phyloP scores from a whole-genome alignment of 176 grass and related monocot genomes.

The Pontederia paniculata region DNA sequence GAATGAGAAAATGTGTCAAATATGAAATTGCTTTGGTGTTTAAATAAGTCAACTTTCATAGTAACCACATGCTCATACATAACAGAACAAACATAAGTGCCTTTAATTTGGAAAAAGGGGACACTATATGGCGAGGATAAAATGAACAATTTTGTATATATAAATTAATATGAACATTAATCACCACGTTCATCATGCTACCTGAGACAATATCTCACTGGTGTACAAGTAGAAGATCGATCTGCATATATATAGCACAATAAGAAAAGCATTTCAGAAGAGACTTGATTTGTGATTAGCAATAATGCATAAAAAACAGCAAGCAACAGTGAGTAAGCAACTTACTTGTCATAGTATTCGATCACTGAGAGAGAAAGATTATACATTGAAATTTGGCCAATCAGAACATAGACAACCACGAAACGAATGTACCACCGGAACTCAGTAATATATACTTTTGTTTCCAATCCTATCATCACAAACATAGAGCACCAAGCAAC shows the following conservation, averaged over 20 bases:
- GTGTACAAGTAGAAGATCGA: slow-evolving; percentile 76
- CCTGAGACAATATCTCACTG: slow-evolving; percentile 66
- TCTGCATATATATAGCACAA: slow-evolving; percentile 39
- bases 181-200: too few relatives aligned
- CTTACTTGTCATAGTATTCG: slow-evolving; percentile 39
- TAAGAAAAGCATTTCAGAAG: slow-evolving; percentile 4
- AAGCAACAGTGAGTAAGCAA: background rate
- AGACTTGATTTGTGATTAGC: background rate
- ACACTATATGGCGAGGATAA: background rate
- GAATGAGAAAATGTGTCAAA: background rate
- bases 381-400: slow-evolving; percentile 73
- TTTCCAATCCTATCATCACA: slow-evolving; percentile 63
- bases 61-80: too few relatives aligned
- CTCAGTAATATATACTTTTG: slow-evolving; percentile 71
- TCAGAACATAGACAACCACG: slow-evolving; percentile 74
- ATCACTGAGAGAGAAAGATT: slow-evolving; percentile 66
- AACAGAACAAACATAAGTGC: too few relatives aligned
- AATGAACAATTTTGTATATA: background rate
- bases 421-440: slow-evolving; percentile 94
- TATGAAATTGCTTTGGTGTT: background rate
- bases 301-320: background rate
- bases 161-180: slow-evolving; percentile 6
- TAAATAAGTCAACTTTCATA: background rate
- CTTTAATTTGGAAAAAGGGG: too few relatives aligned
- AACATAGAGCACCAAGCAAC: slow-evolving; percentile 76